Evolutionary conservation across 2,329 filamentous ascomycete species (phyloP).

Genomic region (Triangularia setosa): DNA sequence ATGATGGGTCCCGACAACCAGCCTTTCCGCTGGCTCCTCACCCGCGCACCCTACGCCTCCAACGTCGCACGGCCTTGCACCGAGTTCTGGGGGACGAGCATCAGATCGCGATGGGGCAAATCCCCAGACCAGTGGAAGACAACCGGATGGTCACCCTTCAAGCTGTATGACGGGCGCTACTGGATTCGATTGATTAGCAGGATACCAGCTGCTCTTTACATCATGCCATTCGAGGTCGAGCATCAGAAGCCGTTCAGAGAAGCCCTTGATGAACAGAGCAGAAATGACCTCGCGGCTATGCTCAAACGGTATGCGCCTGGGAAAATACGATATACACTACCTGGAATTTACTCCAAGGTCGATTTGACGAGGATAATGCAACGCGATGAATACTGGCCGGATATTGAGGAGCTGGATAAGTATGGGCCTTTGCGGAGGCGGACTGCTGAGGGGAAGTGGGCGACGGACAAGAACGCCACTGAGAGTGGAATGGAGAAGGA

Average conservation of each 20-base stretch:
- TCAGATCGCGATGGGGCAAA: conserved; percentile 9
- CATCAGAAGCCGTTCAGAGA: conserved; percentile 48
- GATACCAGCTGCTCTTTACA: conserved; percentile 38
- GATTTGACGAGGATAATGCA: conserved; percentile 30
- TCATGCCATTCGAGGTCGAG: conserved; percentile 44
- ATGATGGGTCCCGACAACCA: conserved; percentile 21
- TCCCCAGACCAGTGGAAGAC: conserved; percentile 25
- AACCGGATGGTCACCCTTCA: conserved; percentile 33
- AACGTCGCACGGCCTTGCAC: conserved; percentile 33
- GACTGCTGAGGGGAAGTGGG: not conserved
- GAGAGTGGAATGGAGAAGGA: not conserved
- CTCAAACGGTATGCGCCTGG: conserved; percentile 50
- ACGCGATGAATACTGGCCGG: conserved; percentile 20
- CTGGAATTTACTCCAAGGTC: conserved; percentile 47
- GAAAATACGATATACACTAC: conserved; percentile 53
- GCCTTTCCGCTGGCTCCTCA: conserved; percentile 41
- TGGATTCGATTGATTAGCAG: conserved; percentile 52
- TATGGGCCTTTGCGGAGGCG: not conserved
- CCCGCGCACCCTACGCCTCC: conserved; percentile 44
- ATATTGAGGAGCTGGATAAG: not conserved
- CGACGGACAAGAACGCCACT: not conserved
- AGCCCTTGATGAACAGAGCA: conserved; percentile 33
- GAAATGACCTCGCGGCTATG: conserved; percentile 37
- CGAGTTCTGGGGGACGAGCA: conserved; percentile 12
- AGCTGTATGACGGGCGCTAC: conserved; percentile 57